Base-by-base conservation (phyloP, 495 filamentous ascomycete genomes). In the Aspergillus indologenus region DNA sequence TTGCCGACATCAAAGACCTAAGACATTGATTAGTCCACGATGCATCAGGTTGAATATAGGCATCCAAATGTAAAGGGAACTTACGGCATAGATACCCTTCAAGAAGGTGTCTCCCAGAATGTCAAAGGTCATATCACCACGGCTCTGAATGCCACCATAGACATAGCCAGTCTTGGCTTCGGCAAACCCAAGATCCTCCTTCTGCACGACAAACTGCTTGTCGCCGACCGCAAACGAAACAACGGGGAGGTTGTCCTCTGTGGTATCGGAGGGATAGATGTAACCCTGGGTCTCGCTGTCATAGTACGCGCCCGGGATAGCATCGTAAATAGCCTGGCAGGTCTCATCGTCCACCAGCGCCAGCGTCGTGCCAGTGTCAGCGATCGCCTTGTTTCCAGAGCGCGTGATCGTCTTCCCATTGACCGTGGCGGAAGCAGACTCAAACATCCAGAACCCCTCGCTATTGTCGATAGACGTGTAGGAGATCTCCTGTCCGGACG, bases 1-100 rank as follows among this genome's bases (percentile, higher is more conserved):
- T 90, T 86, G 50, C 90, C 88, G 57, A 88, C 83, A 66, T 93
- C 89, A 71, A 89, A 92, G 53, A 93, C 81, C 85, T 89, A 26
- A 20, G 45, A 18, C n/a, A 22, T 21, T 11, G 20, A 29, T 29
- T 44, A 21, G 21, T 15, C 26, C 5, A 22, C 9, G 15, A 7
- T 12, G 14, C 21, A n/a, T n/a, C n/a, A n/a, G n/a, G n/a, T n/a
- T n/a, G n/a, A n/a, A n/a, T n/a, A n/a, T n/a, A n/a, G n/a, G n/a
- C n/a, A n/a, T n/a, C n/a, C n/a, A n/a, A n/a, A n/a, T n/a, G n/a
- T n/a, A n/a, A n/a, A n/a, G n/a, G n/a, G 45, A 22, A 78, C 85
- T 81, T 71, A 89, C 85, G 56, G 85, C 85, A 68, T 90, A 91
- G 51, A 90, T 75, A n/a, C 80, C 83, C 79, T 89, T 90, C 71